Percentiles rank a stretch among this genome's conserved stretches.
phyloP scores from a whole-genome alignment of 1,139 yeast genomes.

The Nakaseomyces uthaithaninus region DNA sequence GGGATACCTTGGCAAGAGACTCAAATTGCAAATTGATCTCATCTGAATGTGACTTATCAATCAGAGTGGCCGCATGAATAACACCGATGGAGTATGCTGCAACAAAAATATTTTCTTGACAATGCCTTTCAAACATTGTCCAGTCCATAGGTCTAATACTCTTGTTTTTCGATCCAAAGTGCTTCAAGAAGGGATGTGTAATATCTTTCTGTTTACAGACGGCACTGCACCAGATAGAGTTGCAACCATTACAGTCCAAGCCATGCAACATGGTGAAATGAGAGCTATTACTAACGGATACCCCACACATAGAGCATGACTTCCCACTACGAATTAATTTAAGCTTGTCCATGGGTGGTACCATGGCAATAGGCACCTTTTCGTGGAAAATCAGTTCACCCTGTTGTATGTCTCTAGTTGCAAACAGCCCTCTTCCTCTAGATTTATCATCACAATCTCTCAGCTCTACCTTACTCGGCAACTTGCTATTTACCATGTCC shows the following conservation, averaged over 20 bases:
- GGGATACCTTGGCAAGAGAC: conserved; percentile 65
- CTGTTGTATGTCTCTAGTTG: conserved; percentile 39
- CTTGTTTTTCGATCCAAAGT: conserved; percentile 33
- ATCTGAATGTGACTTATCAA: conserved; percentile 40
- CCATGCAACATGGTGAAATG: conserved; percentile 41
- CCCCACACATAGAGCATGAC: conserved; percentile 78
- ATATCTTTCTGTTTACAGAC: conserved; percentile 48
- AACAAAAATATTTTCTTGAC: conserved; percentile 58
- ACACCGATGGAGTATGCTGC: conserved; percentile 61
- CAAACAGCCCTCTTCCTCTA: conserved; percentile 44
- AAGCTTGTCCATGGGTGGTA: conserved; percentile 66
- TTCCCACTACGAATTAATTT: conserved; percentile 56
- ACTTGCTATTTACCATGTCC: conserved; percentile 11
- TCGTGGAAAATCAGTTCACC: conserved; percentile 52
- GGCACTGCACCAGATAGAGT: conserved; percentile 64
- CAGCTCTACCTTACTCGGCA: conserved; percentile 22
- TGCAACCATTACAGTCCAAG: conserved; percentile 60
- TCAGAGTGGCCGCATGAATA: conserved; percentile 43
- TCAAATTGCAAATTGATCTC: conserved; percentile 39
- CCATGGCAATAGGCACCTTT: conserved; percentile 53
- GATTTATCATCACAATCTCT: conserved; percentile 30
- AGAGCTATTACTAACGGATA: conserved; percentile 40
- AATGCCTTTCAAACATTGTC: conserved; percentile 50
- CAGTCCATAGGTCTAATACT: conserved; percentile 41
- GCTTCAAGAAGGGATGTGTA: conserved; percentile 55